Conservation (phyloP, 2,329 filamentous ascomycete species). For the Pseudogymnoascus verrucosus region DNA sequence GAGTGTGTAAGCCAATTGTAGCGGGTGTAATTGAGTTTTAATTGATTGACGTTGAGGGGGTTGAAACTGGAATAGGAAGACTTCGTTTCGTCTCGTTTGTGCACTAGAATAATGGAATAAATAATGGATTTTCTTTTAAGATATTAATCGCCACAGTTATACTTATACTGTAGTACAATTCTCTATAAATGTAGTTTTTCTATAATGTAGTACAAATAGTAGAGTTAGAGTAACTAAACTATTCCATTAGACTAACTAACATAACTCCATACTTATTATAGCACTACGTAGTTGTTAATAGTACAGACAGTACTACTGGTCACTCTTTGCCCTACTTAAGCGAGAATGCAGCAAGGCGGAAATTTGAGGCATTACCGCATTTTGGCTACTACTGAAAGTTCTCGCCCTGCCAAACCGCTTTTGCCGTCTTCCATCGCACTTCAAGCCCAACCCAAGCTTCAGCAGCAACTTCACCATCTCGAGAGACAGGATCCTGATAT, state of each 20-base stretch:
- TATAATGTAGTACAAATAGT: background rate
- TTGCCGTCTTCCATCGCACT: background rate
- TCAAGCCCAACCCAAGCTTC: background rate
- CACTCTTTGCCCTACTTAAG: constrained; percentile 5
- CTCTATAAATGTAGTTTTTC: background rate
- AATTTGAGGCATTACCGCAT: constrained; percentile 7
- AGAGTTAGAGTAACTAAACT: background rate
- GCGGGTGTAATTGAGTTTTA: background rate
- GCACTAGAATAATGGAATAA: background rate
- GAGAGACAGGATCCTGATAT: constrained; percentile 31
- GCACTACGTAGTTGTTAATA: background rate
- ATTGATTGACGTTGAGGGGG: background rate
- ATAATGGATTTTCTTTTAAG: background rate
- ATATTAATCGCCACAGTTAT: background rate
- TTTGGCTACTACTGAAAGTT: constrained; percentile 2
- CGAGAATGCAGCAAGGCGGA: constrained; percentile 1
- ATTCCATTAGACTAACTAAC: background rate
- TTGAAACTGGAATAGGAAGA: background rate
- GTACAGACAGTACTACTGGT: background rate
- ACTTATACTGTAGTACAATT: background rate
- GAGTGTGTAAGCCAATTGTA: background rate
- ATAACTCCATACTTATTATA: background rate
- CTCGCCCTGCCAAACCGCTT: background rate
- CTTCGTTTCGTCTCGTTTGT: background rate
- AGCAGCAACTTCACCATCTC: constrained; percentile 17